Evolutionary conservation across 345 rosid species (phyloP).

Genomic region (Garcia nutans): DNA sequence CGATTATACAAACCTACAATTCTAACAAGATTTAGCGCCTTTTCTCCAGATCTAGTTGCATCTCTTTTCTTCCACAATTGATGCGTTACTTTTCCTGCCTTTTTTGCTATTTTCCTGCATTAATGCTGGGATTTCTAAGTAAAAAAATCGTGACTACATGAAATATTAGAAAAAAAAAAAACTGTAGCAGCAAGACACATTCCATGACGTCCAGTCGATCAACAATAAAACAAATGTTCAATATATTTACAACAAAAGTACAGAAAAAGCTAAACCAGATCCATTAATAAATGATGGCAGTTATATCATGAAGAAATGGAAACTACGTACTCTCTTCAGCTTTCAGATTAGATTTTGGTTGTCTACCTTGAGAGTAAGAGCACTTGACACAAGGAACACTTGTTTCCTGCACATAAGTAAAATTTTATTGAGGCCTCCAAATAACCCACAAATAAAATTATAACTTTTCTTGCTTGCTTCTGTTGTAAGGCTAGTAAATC

Average conservation of each 20-base stretch:
- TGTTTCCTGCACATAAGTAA: slow-evolving; percentile 15
- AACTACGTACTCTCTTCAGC: slow-evolving; percentile 40
- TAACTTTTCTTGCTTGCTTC: neutral
- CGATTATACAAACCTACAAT: slow-evolving; percentile 41
- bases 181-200: neutral
- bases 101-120: slow-evolving; percentile 45
- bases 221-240: neutral
- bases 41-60: slow-evolving; percentile 72
- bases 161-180: neutral
- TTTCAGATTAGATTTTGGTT: slow-evolving; percentile 18
- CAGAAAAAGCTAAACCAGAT: neutral
- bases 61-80: slow-evolving; percentile 84
- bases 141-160: slow-evolving; percentile 7
- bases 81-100: slow-evolving; percentile 50
- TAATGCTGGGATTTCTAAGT: slow-evolving; percentile 9
- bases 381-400: slow-evolving; percentile 26
- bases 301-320: slow-evolving; percentile 6
- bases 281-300: neutral
- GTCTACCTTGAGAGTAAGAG: slow-evolving; percentile 27
- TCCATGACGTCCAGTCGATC: neutral
- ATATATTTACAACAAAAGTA: neutral
- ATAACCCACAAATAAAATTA: neutral
- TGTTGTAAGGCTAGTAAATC: neutral
- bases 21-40: slow-evolving; percentile 68
- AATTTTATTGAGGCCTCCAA: neutral